These are phyloP conservation scores for Polygonum aviculare DNA, from an alignment of 148 eudicot species.

Conservation along the genomic window DNA sequence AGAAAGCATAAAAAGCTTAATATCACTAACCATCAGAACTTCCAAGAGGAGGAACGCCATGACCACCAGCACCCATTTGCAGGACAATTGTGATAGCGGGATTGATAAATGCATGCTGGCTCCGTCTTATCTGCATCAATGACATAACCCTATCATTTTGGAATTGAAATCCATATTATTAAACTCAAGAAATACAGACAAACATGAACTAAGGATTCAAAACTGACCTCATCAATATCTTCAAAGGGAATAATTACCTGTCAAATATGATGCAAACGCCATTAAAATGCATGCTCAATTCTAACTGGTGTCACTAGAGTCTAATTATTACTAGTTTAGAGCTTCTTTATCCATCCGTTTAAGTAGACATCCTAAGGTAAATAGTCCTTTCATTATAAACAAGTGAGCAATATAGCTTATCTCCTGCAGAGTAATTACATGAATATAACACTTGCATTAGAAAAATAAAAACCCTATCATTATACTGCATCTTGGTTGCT, in stretches of 20 bases:
- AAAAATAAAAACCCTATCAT: too few species aligned
- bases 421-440: background rate
- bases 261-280: slow-evolving; percentile 14
- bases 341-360: background rate
- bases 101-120: slow-evolving; percentile 93
- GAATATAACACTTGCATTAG: background rate
- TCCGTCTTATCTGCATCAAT: slow-evolving; percentile 57
- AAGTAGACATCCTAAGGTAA: too few species aligned
- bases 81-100: slow-evolving; percentile 87
- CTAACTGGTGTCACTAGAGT: background rate
- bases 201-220: slow-evolving; percentile 8
- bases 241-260: slow-evolving; percentile 85
- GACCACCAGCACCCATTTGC: slow-evolving; percentile 94
- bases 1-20: background rate
- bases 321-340: background rate
- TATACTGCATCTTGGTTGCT: too few species aligned
- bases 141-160: background rate
- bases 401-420: background rate
- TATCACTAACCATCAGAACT: slow-evolving; percentile 76
- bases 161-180: background rate
- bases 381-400: background rate
- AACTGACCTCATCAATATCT: slow-evolving; percentile 82
- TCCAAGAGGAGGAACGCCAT: slow-evolving; percentile 96
- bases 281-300: slow-evolving; percentile 4
- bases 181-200: slow-evolving; percentile 1